Evolutionary conservation across 371 early-diverging fungal genomes (phyloP).

Genomic region (Apophysomyces ossiformis): DNA sequence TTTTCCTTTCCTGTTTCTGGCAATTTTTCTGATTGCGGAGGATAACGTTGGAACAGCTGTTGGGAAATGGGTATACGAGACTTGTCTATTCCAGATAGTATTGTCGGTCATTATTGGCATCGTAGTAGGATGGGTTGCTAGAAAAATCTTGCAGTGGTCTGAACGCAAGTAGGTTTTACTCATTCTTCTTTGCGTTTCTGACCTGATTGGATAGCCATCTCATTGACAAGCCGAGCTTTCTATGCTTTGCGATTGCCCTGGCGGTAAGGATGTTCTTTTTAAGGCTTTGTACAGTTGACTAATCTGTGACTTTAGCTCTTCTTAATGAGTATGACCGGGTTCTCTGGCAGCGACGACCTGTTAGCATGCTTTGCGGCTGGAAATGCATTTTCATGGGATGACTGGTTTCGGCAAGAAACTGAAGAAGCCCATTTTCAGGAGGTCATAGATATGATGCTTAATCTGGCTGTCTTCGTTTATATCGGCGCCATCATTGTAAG

Average conservation of each 20-base stretch:
- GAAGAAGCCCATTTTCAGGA: constrained; percentile 90
- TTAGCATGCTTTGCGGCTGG: constrained; percentile 93
- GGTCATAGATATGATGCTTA: constrained; percentile 89
- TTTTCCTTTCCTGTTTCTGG: constrained; percentile 87
- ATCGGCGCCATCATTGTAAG: constrained; percentile 84
- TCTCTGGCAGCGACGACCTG: constrained; percentile 86
- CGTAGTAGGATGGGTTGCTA: constrained; percentile 76
- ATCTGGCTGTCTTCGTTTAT: constrained; percentile 89
- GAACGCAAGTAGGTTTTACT: constrained; percentile 58
- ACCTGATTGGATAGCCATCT: constrained; percentile 50
- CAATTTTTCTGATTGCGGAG: constrained; percentile 71
- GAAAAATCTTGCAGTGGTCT: constrained; percentile 77
- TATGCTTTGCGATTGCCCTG: constrained; percentile 89
- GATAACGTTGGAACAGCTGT: constrained; percentile 66
- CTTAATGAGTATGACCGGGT: constrained; percentile 77
- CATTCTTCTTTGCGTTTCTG: constrained; percentile 4
- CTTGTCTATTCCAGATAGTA: constrained; percentile 79
- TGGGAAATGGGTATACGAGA: constrained; percentile 78
- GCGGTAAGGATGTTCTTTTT: constrained; percentile 55
- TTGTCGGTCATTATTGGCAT: constrained; percentile 81
- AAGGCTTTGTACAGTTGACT: neutral
- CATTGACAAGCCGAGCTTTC: constrained; percentile 92
- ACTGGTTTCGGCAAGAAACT: constrained; percentile 88
- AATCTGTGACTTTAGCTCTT: constrained; percentile 54
- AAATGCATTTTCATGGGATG: constrained; percentile 88